phyloP scores from a whole-genome alignment of 2,329 filamentous ascomycete genomes.

The Trichoderma koningii region DNA sequence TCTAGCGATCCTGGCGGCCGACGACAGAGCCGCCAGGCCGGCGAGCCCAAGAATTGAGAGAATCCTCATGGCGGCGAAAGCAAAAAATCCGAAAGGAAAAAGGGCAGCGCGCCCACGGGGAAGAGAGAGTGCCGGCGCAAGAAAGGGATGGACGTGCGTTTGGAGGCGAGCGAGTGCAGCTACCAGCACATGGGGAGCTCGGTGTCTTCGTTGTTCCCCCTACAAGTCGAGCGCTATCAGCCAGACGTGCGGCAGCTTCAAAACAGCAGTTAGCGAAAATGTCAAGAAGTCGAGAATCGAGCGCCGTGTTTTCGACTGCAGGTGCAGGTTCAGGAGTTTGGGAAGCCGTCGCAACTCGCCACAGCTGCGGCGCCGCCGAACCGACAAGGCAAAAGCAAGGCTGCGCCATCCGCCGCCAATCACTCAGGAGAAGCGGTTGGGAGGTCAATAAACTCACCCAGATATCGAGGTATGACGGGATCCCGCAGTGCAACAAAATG shows the following conservation, averaged over 20 bases:
- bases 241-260: background rate
- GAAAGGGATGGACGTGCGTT: conserved; percentile 23
- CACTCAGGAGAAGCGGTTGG: conserved; percentile 2
- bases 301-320: background rate
- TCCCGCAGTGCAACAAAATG: background rate
- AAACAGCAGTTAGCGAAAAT: conserved; percentile 2
- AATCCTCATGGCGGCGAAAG: conserved; percentile 49
- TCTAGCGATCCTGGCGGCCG: conserved; percentile 57
- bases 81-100: background rate
- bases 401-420: conserved; percentile 10
- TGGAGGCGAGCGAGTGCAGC: conserved; percentile 6
- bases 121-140: conserved; percentile 9
- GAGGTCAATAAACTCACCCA: conserved; percentile 3
- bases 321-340: conserved; percentile 1
- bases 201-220: background rate
- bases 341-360: conserved; percentile 16
- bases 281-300: background rate
- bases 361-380: conserved; percentile 9
- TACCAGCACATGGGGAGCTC: conserved; percentile 25
- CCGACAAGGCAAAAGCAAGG: background rate
- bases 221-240: background rate
- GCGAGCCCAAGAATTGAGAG: conserved; percentile 55
- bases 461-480: background rate
- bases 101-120: conserved; percentile 3
- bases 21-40: conserved; percentile 52